These are phyloP conservation scores for Thamnidium elegans DNA, from an alignment of 192 early-diverging fungal species.

Conservation along the genomic window DNA sequence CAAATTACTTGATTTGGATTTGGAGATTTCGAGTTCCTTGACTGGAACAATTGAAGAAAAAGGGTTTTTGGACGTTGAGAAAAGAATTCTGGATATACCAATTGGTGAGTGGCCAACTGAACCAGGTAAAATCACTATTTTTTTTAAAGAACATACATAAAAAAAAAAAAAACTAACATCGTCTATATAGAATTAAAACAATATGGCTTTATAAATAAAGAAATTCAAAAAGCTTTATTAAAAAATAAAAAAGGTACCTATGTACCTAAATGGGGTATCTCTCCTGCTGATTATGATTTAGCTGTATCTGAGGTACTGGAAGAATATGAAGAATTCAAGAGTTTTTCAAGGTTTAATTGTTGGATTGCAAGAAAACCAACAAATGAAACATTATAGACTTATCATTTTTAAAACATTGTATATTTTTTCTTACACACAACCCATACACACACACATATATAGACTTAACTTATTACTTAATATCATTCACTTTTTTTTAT, in stretches of 20 bases:
- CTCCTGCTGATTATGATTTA: constrained; percentile 36
- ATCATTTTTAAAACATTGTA: no score
- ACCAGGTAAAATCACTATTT: constrained; percentile 14
- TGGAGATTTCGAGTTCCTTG: constrained; percentile 14
- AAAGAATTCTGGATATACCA: constrained; percentile 28
- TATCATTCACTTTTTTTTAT: no score
- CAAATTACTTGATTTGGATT: constrained; percentile 19
- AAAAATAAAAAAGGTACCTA: constrained; percentile 27
- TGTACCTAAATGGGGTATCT: constrained; percentile 24
- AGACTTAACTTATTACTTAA: no score
- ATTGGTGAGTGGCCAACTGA: constrained; percentile 39
- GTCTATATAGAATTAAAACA: constrained; percentile 31
- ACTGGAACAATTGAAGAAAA: constrained; percentile 7
- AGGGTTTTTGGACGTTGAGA: constrained; percentile 15
- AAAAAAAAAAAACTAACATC: neutral
- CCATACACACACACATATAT: no score
- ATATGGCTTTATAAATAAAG: constrained; percentile 38
- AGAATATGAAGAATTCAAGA: constrained; percentile 34
- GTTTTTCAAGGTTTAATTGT: constrained; percentile 31
- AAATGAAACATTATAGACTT: no score
- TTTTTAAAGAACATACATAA: neutral
- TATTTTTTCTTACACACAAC: no score
- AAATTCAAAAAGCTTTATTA: constrained; percentile 29
- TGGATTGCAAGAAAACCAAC: constrained; percentile 32
- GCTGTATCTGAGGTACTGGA: constrained; percentile 27